A percentile compares a stretch with the other conserved stretches of the same genome.
Conservation (phyloP, 768 basidiomycete species). For the Boletus speciosus region DNA sequence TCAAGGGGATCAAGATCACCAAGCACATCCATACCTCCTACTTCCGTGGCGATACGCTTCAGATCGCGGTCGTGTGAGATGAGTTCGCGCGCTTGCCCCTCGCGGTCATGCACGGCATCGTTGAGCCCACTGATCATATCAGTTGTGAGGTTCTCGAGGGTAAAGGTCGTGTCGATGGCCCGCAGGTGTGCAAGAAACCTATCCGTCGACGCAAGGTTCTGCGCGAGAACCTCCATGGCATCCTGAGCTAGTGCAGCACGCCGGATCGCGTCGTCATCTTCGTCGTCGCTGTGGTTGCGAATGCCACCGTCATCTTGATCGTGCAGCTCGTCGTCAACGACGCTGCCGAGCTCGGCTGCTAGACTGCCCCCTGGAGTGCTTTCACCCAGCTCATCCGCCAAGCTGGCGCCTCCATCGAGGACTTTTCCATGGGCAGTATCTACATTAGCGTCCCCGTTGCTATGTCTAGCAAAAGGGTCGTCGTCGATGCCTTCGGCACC, state of each 20-base stretch:
- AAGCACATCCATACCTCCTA: conserved; percentile 72
- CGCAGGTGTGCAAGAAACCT: conserved; percentile 72
- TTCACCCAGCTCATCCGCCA: conserved; percentile 42
- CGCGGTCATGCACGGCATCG: conserved; percentile 71
- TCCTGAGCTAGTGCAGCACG: conserved; percentile 40
- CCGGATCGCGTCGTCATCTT: conserved; percentile 26
- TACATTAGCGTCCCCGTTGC: conserved; percentile 27
- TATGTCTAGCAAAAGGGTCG: conserved; percentile 20
- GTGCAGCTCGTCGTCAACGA: conserved; percentile 17
- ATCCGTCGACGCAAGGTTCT: conserved; percentile 74
- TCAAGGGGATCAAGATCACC: conserved; percentile 66
- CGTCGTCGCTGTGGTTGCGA: conserved; percentile 23
- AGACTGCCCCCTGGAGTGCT: conserved; percentile 16
- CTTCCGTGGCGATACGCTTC: conserved; percentile 69
- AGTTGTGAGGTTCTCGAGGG: conserved; percentile 67
- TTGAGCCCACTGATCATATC: conserved; percentile 76
- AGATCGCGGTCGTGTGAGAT: conserved; percentile 78
- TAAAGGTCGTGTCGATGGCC: conserved; percentile 51
- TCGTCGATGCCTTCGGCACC: conserved; percentile 75
- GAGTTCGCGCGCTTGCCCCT: conserved; percentile 76
- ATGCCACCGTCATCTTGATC: conserved; percentile 11
- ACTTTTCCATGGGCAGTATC: conserved; percentile 32
- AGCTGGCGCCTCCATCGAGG: conserved; percentile 31
- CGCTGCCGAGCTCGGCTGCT: conserved; percentile 24
- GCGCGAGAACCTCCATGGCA: conserved; percentile 68